phyloP scores from a whole-genome alignment of 2,329 filamentous ascomycete genomes.

The Gnomoniopsis smithogilvyi region DNA sequence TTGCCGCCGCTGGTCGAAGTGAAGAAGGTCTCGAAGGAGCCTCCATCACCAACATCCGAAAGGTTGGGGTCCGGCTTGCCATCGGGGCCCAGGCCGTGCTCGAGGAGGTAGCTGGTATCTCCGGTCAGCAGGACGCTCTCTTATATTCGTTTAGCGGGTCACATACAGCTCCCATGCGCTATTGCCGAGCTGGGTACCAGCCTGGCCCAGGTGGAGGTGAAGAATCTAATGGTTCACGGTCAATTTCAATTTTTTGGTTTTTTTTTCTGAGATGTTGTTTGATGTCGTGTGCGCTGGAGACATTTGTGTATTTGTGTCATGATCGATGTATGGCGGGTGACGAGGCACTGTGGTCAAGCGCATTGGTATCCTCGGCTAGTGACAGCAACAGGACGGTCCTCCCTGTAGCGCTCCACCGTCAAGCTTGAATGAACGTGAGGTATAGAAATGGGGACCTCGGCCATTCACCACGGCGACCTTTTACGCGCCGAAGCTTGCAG shows the following conservation, averaged over 20 bases:
- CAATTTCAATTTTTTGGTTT: not conserved
- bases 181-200: constrained; percentile 72
- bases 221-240: constrained; percentile 44
- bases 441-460: not conserved
- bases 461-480: not conserved
- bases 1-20: constrained; percentile 69
- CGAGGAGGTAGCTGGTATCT: constrained; percentile 61
- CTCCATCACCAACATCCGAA: constrained; percentile 57
- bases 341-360: not conserved
- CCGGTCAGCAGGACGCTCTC: constrained; percentile 20
- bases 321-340: not conserved
- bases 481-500: not conserved
- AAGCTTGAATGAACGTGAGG: not conserved
- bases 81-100: constrained; percentile 66
- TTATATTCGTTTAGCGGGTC: constrained; percentile 23
- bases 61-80: constrained; percentile 61
- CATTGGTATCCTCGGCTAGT: not conserved
- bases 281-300: not conserved
- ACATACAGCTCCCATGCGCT: constrained; percentile 74
- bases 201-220: constrained; percentile 64
- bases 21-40: constrained; percentile 72
- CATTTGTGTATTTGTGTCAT: not conserved
- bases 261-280: not conserved
- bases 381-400: not conserved
- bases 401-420: not conserved